Base-by-base conservation (phyloP, 129 eudicot genomes). In the Artemisia tridentata region DNA sequence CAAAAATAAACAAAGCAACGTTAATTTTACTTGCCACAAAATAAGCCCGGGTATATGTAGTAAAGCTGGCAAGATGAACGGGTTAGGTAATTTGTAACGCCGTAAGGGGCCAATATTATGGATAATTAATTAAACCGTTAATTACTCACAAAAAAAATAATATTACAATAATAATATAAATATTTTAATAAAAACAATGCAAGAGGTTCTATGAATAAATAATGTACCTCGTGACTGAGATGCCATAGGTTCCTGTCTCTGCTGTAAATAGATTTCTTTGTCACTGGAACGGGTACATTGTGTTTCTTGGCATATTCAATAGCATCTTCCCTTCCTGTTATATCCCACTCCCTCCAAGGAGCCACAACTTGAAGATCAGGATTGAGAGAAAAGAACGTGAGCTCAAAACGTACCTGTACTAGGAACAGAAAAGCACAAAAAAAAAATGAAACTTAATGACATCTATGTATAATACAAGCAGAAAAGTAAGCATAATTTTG, bases 331-430 rank as follows among this genome's bases (percentile, higher is more conserved):
- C 96, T 81, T 52, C 98, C 98, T 9, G 78, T 82, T 71, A 92
- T 92, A 18, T 92, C 96, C 98, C 98, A 92, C 80, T 92, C 98
- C 71, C 98, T 92, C 98, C 98, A 92, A 63, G 98, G 98, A 75
- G 96, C 98, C 72, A 92, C 98, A 59, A 92, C 98, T 78, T 83
- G 87, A 67, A 92, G 96, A 65, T 87, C 96, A 20, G 98, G 98
- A 78, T 92, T 92, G n/a, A 92, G 84, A 68, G 98, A 85, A 78
- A 89, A 92, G 84, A 92, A 92, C 2, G 95, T 92, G 71, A 92
- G 95, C 90, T 92, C 98, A 83, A 92, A 92, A 2, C 98, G 92
- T 54, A 92, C 98, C 98, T 92, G 78, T 60, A 80, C 11, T 14
- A 3, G n/a, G 46, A 11, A 11, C 60, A 12, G n/a, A n/a, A n/a